Evolutionary conservation across 2,329 filamentous ascomycete species (phyloP).

Genomic region (Penicillium sp.): DNA sequence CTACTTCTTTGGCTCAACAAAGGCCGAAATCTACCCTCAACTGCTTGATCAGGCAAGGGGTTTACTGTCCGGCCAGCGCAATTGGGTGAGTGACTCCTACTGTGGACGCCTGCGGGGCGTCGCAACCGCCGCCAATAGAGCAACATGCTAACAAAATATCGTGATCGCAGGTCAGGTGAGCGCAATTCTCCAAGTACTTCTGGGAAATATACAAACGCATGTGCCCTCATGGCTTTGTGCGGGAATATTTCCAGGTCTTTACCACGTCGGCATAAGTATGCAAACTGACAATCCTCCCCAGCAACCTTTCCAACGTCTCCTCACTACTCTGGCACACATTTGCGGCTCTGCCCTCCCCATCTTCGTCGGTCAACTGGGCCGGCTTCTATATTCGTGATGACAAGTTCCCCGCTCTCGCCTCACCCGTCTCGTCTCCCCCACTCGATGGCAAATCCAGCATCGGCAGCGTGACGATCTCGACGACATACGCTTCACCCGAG

Average conservation of each 20-base stretch:
- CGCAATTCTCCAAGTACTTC: background rate
- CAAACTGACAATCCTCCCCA: constrained; percentile 18
- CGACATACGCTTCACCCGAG: constrained; percentile 26
- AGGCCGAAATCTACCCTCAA: constrained; percentile 49
- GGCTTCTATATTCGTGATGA: constrained; percentile 53
- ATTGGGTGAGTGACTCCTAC: constrained; percentile 45
- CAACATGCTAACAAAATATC: constrained; percentile 9
- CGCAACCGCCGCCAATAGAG: background rate
- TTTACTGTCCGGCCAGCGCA: constrained; percentile 48
- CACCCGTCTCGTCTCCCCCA: constrained; percentile 26
- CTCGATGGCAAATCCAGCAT: constrained; percentile 10
- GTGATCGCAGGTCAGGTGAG: constrained; percentile 36
- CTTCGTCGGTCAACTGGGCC: constrained; percentile 53
- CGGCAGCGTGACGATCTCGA: constrained; percentile 27
- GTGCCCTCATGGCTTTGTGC: background rate
- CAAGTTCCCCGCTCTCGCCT: constrained; percentile 41
- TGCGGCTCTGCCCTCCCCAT: constrained; percentile 48
- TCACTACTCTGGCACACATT: constrained; percentile 56
- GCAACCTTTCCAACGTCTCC: constrained; percentile 52
- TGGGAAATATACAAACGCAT: background rate
- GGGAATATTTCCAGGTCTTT: background rate
- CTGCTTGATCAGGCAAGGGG: constrained; percentile 44
- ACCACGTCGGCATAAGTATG: background rate
- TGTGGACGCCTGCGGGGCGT: background rate
- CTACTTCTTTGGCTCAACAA: constrained; percentile 46